phyloP scores from a whole-genome alignment of 495 filamentous ascomycete species.

The Opeltia flavorubescens region DNA sequence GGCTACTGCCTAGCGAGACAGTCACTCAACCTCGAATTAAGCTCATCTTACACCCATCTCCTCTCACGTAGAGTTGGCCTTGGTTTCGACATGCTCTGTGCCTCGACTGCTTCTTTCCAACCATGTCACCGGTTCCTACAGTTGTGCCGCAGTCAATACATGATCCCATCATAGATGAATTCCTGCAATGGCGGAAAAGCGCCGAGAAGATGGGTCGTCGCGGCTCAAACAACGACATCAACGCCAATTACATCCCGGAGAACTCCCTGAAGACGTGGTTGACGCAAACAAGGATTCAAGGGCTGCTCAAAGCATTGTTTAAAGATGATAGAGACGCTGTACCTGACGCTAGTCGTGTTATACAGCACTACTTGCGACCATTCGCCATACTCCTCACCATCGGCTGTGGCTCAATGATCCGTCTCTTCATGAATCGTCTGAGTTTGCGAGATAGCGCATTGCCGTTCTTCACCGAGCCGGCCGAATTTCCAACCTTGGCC shows the following conservation, averaged over 20 bases:
- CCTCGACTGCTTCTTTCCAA: neutral
- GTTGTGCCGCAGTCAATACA: neutral
- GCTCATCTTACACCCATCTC: too few relatives aligned
- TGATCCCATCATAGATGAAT: neutral
- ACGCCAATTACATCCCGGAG: neutral
- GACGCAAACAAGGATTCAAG: neutral
- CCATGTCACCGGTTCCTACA: neutral
- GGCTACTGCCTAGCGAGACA: too few relatives aligned
- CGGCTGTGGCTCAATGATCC: conserved; percentile 2
- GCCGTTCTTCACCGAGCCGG: conserved; percentile 1
- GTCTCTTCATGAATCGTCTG: conserved; percentile 4
- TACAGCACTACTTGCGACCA: conserved; percentile 7
- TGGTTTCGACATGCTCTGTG: neutral
- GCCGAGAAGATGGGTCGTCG: neutral
- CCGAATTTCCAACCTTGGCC: neutral
- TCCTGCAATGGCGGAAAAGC: conserved; percentile 2
- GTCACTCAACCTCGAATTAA: too few relatives aligned
- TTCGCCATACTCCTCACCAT: conserved; percentile 9
- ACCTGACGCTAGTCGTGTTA: conserved; percentile 1
- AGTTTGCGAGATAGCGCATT: conserved; percentile 5
- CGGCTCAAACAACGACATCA: neutral
- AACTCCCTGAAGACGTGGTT: neutral
- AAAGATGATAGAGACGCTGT: neutral
- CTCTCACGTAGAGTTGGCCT: too few relatives aligned
- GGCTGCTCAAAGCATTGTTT: conserved; percentile 1